Conservation (phyloP, 1,284 basidiomycete genomes). For the Porodaedalea pini region DNA sequence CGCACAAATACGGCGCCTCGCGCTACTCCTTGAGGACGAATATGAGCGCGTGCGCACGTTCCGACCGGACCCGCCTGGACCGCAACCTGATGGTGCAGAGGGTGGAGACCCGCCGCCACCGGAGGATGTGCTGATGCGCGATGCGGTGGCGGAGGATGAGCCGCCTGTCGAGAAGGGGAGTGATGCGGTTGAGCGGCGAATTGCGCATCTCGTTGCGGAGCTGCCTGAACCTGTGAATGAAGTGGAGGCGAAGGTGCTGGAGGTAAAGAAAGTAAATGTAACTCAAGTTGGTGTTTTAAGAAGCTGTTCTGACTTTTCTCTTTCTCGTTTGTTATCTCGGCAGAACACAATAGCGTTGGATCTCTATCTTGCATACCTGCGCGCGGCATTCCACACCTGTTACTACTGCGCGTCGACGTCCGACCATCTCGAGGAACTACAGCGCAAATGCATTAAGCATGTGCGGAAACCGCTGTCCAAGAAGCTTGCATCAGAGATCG, state of each 20-base stretch:
- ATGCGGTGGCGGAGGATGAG: slow-evolving; percentile 49
- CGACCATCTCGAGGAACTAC: slow-evolving; percentile 90
- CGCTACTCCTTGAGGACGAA: slow-evolving; percentile 70
- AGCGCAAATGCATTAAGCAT: slow-evolving; percentile 91
- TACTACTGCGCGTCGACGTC: slow-evolving; percentile 93
- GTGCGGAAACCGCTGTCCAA: slow-evolving; percentile 69
- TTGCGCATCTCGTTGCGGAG: slow-evolving; percentile 69
- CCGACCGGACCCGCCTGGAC: slow-evolving; percentile 34
- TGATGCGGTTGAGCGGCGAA: slow-evolving; percentile 68
- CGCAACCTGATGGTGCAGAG: slow-evolving; percentile 29
- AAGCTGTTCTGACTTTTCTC: slow-evolving; percentile 13
- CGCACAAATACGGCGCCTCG: slow-evolving; percentile 66
- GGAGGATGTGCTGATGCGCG: slow-evolving; percentile 44
- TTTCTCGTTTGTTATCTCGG: slow-evolving; percentile 19
- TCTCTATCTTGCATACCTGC: slow-evolving; percentile 80
- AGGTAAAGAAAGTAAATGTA: slow-evolving; percentile 60
- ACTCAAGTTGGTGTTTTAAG: background rate
- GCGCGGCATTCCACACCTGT: slow-evolving; percentile 84
- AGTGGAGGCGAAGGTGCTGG: slow-evolving; percentile 59
- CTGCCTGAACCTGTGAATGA: slow-evolving; percentile 57
- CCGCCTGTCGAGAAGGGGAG: slow-evolving; percentile 59
- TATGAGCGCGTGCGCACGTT: slow-evolving; percentile 47
- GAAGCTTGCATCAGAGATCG: slow-evolving; percentile 50
- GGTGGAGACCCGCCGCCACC: slow-evolving; percentile 34
- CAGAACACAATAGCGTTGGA: slow-evolving; percentile 76